A percentile compares a stretch with the other conserved stretches of the same genome.
phyloP scores from a whole-genome alignment of 176 grass and related monocot genomes.

The Bolboschoenus planiculmis region DNA sequence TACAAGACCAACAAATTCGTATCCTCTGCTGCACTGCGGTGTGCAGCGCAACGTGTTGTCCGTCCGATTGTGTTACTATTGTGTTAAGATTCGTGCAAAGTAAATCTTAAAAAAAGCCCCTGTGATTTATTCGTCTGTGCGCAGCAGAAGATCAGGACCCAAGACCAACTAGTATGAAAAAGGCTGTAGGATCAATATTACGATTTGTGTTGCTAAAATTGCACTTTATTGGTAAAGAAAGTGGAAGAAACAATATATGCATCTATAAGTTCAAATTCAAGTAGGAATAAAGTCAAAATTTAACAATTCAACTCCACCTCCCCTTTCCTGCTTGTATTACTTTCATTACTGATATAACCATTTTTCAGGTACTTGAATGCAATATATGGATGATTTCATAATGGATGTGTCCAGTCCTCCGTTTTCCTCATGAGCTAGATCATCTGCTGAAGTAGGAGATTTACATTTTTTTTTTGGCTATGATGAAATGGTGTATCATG shows the following conservation, averaged over 20 bases:
- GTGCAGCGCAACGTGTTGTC: too few relatives aligned
- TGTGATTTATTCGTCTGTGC: too few relatives aligned
- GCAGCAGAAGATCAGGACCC: too few relatives aligned
- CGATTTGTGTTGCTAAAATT: too few relatives aligned
- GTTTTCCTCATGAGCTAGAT: background rate
- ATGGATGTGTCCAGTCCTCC: background rate
- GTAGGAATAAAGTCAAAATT: background rate
- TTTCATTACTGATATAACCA: background rate
- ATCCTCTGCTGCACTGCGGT: too few relatives aligned
- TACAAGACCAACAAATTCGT: too few relatives aligned
- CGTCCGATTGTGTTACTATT: too few relatives aligned
- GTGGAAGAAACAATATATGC: background rate
- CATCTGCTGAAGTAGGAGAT: background rate
- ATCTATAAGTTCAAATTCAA: background rate
- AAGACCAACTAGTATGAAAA: background rate
- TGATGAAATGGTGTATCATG: background rate
- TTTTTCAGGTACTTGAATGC: background rate
- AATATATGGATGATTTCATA: background rate
- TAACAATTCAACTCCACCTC: background rate
- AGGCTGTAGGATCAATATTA: background rate
- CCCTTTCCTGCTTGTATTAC: background rate
- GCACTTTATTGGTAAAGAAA: background rate
- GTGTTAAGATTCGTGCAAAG: too few relatives aligned
- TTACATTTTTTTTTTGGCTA: background rate
- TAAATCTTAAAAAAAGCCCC: too few relatives aligned